Evolutionary conservation across 306 rosid species (phyloP), one percentile per base, ranked within the genome.

Genomic region (Vigna reflexopilosa): DNA sequence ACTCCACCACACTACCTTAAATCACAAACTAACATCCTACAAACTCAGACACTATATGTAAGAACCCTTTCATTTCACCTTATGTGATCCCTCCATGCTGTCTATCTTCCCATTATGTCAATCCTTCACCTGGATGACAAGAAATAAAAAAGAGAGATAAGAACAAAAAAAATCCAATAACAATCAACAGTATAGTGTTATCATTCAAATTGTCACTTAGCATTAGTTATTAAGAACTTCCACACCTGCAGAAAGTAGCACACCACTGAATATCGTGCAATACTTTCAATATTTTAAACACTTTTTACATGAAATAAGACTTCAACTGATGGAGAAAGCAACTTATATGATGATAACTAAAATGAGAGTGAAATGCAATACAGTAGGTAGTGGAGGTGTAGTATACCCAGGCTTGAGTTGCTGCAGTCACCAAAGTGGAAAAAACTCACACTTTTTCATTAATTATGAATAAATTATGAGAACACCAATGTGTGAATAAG

Each of bases 181-280:
- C 72, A 58, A 65, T 75, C 76, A 71, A 72, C 22, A 45, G 78
- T 20, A 67, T 57, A 28, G 26, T 15, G 32, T 20, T 59, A 48
- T 14, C 67, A 69, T 64, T 79, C 15, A 76, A 65, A 70, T 34
- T 24, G 13, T 42, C 80, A 70, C 62, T 30, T 40, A 26, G 86
- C 58, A 76, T 80, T 54, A 66, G 67, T 16, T 9, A 34, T 9
- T 44, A 22, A 85, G 70, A 74, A 59, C 77, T 73, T 65, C 32
- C 83, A 70, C 38, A 96, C 99, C 91, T 96, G 98, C 75, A 96
- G 87, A 85, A 96, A 88, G 93, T 93, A 96, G 89, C 99, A 96
- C 78, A 96, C 97, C 40, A 96, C 86, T 77, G 99, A 96, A 93
- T 96, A 96, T 83, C 99, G 98, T 58, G 99, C 99, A 98, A 91